Evolutionary conservation across 257 asterid species (phyloP).

Genomic region (Ehretia macrophylla): DNA sequence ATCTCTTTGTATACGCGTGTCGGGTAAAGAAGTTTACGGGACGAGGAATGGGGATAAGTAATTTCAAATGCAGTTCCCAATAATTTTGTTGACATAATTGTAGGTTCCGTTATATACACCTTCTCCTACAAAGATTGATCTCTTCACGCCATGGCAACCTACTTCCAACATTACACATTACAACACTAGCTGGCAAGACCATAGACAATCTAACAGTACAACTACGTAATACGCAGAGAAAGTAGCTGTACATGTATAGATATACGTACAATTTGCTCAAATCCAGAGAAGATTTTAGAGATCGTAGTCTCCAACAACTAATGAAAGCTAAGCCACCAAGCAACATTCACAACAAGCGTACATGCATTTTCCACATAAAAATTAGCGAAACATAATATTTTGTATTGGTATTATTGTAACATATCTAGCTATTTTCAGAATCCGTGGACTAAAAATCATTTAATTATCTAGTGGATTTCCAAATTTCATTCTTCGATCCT

Average conservation of each 20-base stretch:
- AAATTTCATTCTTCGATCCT: no score
- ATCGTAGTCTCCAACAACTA: not conserved
- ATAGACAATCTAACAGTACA: slow-evolving; percentile 25
- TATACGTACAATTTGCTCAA: not conserved
- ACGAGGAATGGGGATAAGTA: no score
- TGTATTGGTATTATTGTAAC: not conserved
- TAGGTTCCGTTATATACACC: slow-evolving; percentile 18
- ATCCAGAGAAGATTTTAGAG: not conserved
- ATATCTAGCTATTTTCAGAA: not conserved
- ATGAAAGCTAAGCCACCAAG: not conserved
- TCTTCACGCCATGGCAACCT: slow-evolving; percentile 42
- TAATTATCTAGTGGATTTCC: no score
- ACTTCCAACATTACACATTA: not conserved
- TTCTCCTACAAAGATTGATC: slow-evolving; percentile 20
- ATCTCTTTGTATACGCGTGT: no score
- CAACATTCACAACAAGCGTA: not conserved
- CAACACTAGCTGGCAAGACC: slow-evolving; percentile 22
- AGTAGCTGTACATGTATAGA: not conserved
- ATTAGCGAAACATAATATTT: not conserved
- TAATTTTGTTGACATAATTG: slow-evolving; percentile 19
- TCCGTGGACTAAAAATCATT: no score
- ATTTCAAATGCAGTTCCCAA: slow-evolving; percentile 26
- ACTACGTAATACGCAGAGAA: not conserved
- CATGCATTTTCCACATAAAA: not conserved
- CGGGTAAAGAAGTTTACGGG: no score